Percentiles rank a stretch among this genome's conserved stretches.
These are phyloP conservation scores for Microbotryomycetes sp. DNA, from an alignment of 1,284 basidiomycete species.

Conservation along the genomic window DNA sequence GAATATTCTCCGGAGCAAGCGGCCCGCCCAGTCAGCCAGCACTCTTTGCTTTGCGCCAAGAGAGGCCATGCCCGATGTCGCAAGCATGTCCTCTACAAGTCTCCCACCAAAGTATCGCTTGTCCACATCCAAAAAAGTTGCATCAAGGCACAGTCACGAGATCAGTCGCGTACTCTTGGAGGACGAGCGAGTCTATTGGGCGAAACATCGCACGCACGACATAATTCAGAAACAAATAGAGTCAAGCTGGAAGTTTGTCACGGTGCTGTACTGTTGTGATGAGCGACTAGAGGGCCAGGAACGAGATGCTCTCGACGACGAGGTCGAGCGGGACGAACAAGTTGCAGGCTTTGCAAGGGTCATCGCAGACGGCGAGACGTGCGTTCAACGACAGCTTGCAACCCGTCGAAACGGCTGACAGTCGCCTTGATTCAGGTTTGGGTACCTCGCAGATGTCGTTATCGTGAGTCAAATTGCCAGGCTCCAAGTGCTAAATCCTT, in stretches of 20 bases:
- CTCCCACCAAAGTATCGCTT: not conserved
- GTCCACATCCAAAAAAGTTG: not conserved
- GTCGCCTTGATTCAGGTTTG: not conserved
- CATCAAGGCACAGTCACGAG: not conserved
- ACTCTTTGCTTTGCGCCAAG: too few species aligned
- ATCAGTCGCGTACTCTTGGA: not conserved
- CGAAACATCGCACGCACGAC: not conserved
- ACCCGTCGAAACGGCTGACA: too few species aligned
- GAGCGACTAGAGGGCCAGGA: too few species aligned
- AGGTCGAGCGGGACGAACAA: not conserved
- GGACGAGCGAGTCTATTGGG: not conserved
- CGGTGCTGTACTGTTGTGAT: not conserved
- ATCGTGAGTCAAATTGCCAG: not conserved
- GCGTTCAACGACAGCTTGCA: not conserved
- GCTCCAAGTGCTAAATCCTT: too few species aligned
- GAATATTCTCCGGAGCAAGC: not conserved
- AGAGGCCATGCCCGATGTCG: not conserved
- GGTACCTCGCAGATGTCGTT: not conserved
- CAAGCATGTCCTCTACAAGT: not conserved
- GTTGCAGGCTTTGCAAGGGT: not conserved
- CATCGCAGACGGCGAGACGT: not conserved
- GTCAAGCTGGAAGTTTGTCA: not conserved
- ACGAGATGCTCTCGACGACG: not conserved
- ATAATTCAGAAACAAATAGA: not conserved
- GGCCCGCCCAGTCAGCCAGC: too few species aligned